These are phyloP conservation scores for Grosmannia huntii DNA, from an alignment of 2,329 filamentous ascomycete species.

Conservation along the genomic window DNA sequence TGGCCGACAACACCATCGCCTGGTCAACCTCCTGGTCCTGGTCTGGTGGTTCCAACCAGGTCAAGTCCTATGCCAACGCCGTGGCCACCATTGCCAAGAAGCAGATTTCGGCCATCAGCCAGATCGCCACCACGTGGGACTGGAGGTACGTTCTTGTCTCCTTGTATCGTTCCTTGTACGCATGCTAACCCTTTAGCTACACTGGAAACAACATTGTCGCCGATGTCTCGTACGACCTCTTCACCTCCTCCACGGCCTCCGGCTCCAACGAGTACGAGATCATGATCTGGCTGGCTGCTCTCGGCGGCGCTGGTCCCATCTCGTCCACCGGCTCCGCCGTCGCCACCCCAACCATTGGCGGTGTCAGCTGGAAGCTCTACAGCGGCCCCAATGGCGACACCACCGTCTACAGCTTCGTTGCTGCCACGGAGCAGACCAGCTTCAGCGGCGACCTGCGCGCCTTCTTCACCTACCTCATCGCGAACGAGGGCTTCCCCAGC, in stretches of 20 bases:
- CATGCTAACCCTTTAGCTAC: constrained; percentile 17
- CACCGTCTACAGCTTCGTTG: constrained; percentile 45
- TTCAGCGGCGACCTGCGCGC: constrained; percentile 44
- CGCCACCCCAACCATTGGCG: constrained; percentile 39
- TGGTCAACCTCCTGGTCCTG: constrained; percentile 33
- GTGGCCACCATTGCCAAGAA: constrained; percentile 21
- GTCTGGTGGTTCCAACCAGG: constrained; percentile 24
- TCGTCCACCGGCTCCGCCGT: constrained; percentile 36
- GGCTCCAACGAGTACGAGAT: constrained; percentile 41
- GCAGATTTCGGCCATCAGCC: constrained; percentile 21
- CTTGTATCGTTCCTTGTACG: too few species aligned
- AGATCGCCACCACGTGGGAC: constrained; percentile 24
- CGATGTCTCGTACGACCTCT: constrained; percentile 49
- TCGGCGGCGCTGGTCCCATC: constrained; percentile 48
- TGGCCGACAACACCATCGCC: constrained; percentile 21
- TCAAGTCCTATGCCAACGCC: constrained; percentile 35
- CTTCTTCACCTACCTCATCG: constrained; percentile 43
- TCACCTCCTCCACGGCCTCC: constrained; percentile 35
- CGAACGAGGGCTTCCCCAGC: constrained; percentile 30
- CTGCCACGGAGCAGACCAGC: constrained; percentile 27
- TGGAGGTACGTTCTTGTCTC: constrained; percentile 25
- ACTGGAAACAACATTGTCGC: constrained; percentile 26
- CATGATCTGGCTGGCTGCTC: constrained; percentile 50
- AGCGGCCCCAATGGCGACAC: constrained; percentile 46
- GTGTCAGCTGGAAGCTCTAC: constrained; percentile 44